These are phyloP conservation scores for Catharanthus roseus DNA, from an alignment of 257 asterid species.

Conservation along the genomic window DNA sequence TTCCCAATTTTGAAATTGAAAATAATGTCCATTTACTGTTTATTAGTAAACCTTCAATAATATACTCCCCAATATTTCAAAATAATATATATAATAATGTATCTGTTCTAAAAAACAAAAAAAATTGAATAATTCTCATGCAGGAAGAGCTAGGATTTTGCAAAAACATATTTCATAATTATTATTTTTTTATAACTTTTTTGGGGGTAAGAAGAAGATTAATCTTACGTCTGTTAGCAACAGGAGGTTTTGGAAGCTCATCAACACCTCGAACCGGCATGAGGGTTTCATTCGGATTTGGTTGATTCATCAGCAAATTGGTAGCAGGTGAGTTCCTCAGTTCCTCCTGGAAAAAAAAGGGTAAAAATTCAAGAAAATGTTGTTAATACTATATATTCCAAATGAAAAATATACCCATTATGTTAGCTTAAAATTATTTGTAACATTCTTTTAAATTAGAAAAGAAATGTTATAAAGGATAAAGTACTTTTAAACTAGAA, in stretches of 20 bases:
- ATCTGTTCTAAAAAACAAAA: too few relatives aligned
- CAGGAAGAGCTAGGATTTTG: too few relatives aligned
- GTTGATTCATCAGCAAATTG: constrained; percentile 64
- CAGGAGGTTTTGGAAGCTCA: constrained; percentile 93
- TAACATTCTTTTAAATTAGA: too few relatives aligned
- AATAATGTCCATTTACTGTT: constrained; percentile 15
- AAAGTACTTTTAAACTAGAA: too few relatives aligned
- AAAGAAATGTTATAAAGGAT: too few relatives aligned
- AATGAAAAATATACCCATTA: too few relatives aligned
- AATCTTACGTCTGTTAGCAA: constrained; percentile 81
- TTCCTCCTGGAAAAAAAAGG: constrained; percentile 61
- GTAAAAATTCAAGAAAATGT: background rate
- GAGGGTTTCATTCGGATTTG: constrained; percentile 51
- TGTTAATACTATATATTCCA: background rate
- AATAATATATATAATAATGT: too few relatives aligned
- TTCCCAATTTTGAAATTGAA: constrained; percentile 12
- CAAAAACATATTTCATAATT: too few relatives aligned
- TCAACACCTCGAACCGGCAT: constrained; percentile 76
- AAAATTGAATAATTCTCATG: too few relatives aligned
- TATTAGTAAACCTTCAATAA: too few relatives aligned
- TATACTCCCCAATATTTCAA: too few relatives aligned
- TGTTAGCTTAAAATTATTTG: too few relatives aligned
- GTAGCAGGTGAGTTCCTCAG: constrained; percentile 69
- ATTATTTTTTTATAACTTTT: background rate
- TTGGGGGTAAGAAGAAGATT: background rate